Evolutionary conservation across 2,329 filamentous ascomycete species (phyloP), one percentile per base, ranked within the genome.

Genomic region (Penicillium sp.): DNA sequence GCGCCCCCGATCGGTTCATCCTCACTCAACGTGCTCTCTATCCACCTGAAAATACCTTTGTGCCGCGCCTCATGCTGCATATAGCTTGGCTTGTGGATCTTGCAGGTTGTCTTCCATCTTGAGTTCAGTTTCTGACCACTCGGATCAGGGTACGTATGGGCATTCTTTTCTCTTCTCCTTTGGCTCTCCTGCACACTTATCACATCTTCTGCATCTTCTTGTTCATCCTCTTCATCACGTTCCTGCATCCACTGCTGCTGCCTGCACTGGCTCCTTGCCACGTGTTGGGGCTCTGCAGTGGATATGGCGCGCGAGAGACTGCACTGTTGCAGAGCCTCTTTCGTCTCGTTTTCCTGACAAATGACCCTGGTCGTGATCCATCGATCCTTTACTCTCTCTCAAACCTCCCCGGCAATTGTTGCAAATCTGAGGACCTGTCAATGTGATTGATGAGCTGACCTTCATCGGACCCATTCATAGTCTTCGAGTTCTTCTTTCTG

Each of bases 31-130:
- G 18, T 18, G 3, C 18, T 18, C 18, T 18, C 18, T 18, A 18
- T 18, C 18, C 18, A 18, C 18, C 18, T 18, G 18, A 3, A 18
- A 18, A 18, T 18, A 5, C 18, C 29, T 24, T 25, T 8, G 39
- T 13, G 9, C 34, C 45, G 45, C 39, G 49, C 52, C 54, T 43
- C 52, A 55, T 56, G 53, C 59, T 59, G 56, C 46, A 47, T 39
- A 50, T 49, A 46, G 45, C 45, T 46, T 43, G 42, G 26, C 27
- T 42, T 32, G 51, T 53, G 48, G 45, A 51, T 55, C 54, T 37
- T 42, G 45, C 39, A 50, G 36, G 48, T 41, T 45, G 47, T 43
- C 40, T 43, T 48, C 9, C 13, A 36, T 42, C 43, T 38, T 49
- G 46, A 52, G 45, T 49, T 50, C 47, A 39, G 51, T 46, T 45